phyloP scores from a whole-genome alignment of 441 rosid genomes.

The Mallotus repandus region DNA sequence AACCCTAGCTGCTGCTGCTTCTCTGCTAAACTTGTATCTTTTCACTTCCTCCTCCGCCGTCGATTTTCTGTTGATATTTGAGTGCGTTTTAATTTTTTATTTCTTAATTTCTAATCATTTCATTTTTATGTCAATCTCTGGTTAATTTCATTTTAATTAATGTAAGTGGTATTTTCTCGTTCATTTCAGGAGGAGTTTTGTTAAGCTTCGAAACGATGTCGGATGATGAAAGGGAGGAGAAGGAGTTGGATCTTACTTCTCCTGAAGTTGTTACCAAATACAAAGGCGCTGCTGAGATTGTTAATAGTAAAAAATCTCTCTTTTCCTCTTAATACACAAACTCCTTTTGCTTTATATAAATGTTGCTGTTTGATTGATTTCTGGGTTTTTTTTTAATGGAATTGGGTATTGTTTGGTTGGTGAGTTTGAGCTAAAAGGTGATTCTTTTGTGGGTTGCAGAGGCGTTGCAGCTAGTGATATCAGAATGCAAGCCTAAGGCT shows the following conservation, averaged over 20 bases:
- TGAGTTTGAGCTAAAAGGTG: background rate
- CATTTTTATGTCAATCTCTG: background rate
- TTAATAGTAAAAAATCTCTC: slow-evolving; percentile 55
- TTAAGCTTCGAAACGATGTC: slow-evolving; percentile 53
- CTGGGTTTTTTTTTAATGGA: background rate
- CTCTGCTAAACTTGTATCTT: background rate
- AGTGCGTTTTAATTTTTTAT: background rate
- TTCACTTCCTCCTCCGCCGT: background rate
- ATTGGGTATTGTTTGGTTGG: background rate
- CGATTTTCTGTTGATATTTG: slow-evolving; percentile 4
- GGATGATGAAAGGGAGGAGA: slow-evolving; percentile 97
- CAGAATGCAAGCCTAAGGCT: slow-evolving; percentile 74
- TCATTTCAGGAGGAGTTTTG: background rate
- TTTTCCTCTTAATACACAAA: background rate
- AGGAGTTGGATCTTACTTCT: slow-evolving; percentile 88
- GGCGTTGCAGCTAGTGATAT: slow-evolving; percentile 77
- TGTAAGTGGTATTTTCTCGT: background rate
- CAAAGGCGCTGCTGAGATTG: slow-evolving; percentile 96
- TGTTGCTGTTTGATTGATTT: too few relatives aligned
- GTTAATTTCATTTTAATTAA: background rate
- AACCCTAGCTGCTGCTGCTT: slow-evolving; percentile 28
- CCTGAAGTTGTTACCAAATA: slow-evolving; percentile 93
- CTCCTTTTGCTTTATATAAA: background rate
- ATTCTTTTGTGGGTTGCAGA: slow-evolving; percentile 40
- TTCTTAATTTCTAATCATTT: background rate